Evolutionary conservation across 1,284 basidiomycete species (phyloP).

Genomic region (Wallemia hederae): DNA sequence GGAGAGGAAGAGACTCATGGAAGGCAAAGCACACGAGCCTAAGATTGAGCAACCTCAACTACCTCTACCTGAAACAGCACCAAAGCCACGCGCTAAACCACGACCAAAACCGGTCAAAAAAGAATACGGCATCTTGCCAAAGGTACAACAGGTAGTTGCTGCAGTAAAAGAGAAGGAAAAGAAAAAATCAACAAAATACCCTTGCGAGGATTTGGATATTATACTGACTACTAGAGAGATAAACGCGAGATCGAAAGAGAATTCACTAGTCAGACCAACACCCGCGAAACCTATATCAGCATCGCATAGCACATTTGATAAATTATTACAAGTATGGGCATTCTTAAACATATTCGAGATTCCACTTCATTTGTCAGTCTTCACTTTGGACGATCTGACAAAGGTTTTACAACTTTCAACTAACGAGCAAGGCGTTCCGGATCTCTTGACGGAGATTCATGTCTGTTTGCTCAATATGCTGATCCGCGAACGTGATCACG

Average conservation of each 20-base stretch:
- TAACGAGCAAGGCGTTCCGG: background rate
- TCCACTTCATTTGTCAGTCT: background rate
- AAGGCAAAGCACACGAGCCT: background rate
- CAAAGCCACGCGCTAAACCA: background rate
- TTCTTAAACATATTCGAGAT: background rate
- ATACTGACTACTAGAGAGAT: background rate
- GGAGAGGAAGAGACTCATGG: background rate
- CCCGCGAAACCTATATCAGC: background rate
- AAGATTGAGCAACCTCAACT: background rate
- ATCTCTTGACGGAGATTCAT: background rate
- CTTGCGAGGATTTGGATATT: background rate
- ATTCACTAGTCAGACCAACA: background rate
- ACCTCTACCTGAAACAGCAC: background rate
- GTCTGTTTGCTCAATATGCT: background rate
- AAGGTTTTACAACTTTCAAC: background rate
- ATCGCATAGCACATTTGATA: background rate
- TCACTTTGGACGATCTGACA: background rate
- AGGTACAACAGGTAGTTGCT: background rate
- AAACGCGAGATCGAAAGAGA: background rate
- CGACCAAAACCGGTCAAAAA: background rate
- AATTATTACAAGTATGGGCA: background rate
- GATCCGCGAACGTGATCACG: background rate
- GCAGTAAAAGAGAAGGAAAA: background rate
- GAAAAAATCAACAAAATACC: background rate
- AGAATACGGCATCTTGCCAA: background rate